Base-by-base conservation (phyloP, 306 rosid genomes). In the Dalbergia cochinchinensis region DNA sequence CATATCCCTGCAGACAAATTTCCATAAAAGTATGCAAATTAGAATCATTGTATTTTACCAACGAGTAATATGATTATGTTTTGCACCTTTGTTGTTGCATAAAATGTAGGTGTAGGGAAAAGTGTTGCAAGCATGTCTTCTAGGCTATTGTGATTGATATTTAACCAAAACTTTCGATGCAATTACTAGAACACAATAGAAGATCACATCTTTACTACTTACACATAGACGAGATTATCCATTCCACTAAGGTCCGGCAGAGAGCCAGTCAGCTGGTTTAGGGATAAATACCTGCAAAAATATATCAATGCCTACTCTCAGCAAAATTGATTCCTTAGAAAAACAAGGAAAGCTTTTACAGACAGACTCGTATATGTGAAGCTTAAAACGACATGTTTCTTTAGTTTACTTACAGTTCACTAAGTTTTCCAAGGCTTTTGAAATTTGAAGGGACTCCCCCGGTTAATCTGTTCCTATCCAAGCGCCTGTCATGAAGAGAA, bases 361-460 rank as follows among this genome's bases (percentile, higher is more conserved):
- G 67, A 42, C 64, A 60, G n/a, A 53, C 59, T 15, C 5, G 14
- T 48, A 48, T 13, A 53, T 64, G 50, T 60, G 79, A 83, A 83
- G 65, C 54, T 68, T 57, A 80, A 67, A 22, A 50, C 48, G 59
- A 44, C 3, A 39, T 20, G 65, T 20, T 33, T 78, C 58, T 71
- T 60, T 31, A 51, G 68, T 63, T 41, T 78, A 68, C 97, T 85
- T 85, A 91, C 97, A 92, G 73, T 73, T 85, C 86, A n/a, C 81
- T 9, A 5, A 88, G 85, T 0, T 7, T 31, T 55, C 76, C 59
- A 59, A 92, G 92, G 48, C 42, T 71, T 31, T 5, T 84, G 58
- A 92, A 53, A 82, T 7, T 84, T 19, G 70, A 6, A 78, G 92
- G 97, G 42, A 91, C 71, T 37, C 31, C 35, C 41, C 89, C 94